Base-by-base conservation (phyloP, 2,329 filamentous ascomycete genomes). In the Chaetomium olivaceum region DNA sequence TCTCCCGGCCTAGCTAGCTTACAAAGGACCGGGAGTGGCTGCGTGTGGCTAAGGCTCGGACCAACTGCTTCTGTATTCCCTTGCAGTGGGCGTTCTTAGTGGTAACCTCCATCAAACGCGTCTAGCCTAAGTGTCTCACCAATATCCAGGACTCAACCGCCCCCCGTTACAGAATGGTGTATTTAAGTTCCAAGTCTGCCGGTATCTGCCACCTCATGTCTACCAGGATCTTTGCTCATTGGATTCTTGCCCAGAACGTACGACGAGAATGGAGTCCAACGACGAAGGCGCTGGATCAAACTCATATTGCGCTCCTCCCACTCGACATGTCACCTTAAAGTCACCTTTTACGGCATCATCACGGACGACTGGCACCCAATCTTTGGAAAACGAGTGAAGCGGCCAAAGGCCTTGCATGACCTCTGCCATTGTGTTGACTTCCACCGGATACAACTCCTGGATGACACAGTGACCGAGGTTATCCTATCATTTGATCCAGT, bases 381-480 rank as follows among this genome's bases (percentile, higher is more conserved):
- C 12, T 50, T 52, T 31, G 60, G 21, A 62, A 64, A 54, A 16
- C 51, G 51, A 46, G 11, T 21, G 7, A 29, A 61, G 25, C 59
- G 59, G 39, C 58, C 55, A 31, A 61, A 58, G 4, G 61, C 63
- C 25, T 33, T 67, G 31, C 36, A 27, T 46, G 58, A 58, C 50
- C 58, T 67, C 46, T 67, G 57, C 27, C 36, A 19, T 43, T 64
- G 57, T 25, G 62, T 67, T 16, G 58, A 64, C 54, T 67, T 64
- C 21, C 58, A 23, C 48, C 58, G 16, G n/a, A 56, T 67, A 31
- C 62, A 16, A 8, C 62, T 64, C 25, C 29, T 61, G 23, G 23
- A 56, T 43, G 65, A 67, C 36, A 64, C 62, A 23, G 65, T 64
- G 14, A 61, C 65, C 29, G 65, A 67, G 23, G 43, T 62, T 27